Percentiles rank a stretch among this genome's conserved stretches.
phyloP scores from a whole-genome alignment of 306 rosid species.

The Mimosa bimucronata region DNA sequence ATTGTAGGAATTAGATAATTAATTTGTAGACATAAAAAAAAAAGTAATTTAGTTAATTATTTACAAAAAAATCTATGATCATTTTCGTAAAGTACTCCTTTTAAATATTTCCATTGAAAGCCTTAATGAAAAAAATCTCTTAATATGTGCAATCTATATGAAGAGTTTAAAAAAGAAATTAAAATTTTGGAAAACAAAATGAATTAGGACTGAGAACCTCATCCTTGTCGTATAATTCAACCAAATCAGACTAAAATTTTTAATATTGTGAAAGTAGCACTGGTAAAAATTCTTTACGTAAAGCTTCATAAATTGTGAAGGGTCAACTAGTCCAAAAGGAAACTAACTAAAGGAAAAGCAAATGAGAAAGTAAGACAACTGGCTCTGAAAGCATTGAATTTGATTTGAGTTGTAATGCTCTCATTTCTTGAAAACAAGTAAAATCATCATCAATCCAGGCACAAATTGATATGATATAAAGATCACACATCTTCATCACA shows the following conservation, averaged over 20 bases:
- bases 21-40: too few relatives aligned
- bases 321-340: slow-evolving; percentile 2
- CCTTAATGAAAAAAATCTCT: too few relatives aligned
- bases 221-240: neutral
- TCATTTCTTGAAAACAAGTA: slow-evolving; percentile 25
- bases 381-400: neutral
- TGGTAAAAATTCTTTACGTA: neutral
- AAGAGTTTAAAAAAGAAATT: too few relatives aligned
- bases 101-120: too few relatives aligned
- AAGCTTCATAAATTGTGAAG: slow-evolving; percentile 8
- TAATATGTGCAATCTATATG: too few relatives aligned
- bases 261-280: neutral
- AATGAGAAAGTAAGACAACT: neutral
- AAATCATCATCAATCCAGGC: slow-evolving; percentile 48
- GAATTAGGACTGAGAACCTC: too few relatives aligned
- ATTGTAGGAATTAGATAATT: too few relatives aligned
- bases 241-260: neutral
- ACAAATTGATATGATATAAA: slow-evolving; percentile 27
- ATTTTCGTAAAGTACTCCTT: too few relatives aligned
- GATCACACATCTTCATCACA: slow-evolving; percentile 10
- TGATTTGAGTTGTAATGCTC: slow-evolving; percentile 15
- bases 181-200: too few relatives aligned
- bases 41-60: too few relatives aligned
- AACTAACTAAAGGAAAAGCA: neutral
- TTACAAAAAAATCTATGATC: too few relatives aligned